These are phyloP conservation scores for Nitzschia sp. DNA, from an alignment of 108 stramenopile genomes.

Conservation along the genomic window DNA sequence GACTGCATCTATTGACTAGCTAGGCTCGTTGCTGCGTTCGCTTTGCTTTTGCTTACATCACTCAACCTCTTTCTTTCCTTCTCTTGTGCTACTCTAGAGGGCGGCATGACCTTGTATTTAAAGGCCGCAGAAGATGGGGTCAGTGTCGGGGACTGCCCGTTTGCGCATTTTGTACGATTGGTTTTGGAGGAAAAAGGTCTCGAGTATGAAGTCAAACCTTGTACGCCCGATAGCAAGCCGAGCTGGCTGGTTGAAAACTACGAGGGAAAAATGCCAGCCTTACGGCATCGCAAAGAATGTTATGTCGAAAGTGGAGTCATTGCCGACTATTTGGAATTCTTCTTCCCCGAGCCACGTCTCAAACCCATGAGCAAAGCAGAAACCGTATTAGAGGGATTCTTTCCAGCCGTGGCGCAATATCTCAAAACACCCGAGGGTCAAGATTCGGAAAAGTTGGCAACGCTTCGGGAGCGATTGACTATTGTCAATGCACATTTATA, in stretches of 20 bases:
- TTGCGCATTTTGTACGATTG: slow-evolving; percentile 81
- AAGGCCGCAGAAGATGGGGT: slow-evolving; percentile 76
- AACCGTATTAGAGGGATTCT: slow-evolving; percentile 64
- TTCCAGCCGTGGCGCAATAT: slow-evolving; percentile 82
- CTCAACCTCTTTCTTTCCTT: slow-evolving; percentile 1
- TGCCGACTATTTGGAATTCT: slow-evolving; percentile 84
- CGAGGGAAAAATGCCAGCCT: slow-evolving; percentile 79
- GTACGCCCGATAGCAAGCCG: slow-evolving; percentile 68
- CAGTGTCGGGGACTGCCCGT: slow-evolving; percentile 84
- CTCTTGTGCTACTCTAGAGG: slow-evolving; percentile 48
- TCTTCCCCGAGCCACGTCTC: slow-evolving; percentile 67
- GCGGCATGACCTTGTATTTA: slow-evolving; percentile 80
- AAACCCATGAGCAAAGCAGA: slow-evolving; percentile 30
- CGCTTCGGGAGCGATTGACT: slow-evolving; percentile 43
- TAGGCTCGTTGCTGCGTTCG: neutral
- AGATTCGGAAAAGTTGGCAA: slow-evolving; percentile 37
- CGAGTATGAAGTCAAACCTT: slow-evolving; percentile 68
- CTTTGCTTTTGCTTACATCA: neutral
- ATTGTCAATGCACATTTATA: slow-evolving; percentile 56
- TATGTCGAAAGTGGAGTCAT: slow-evolving; percentile 83
- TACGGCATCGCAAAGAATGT: slow-evolving; percentile 82
- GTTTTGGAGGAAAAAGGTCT: slow-evolving; percentile 79
- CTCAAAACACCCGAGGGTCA: slow-evolving; percentile 64
- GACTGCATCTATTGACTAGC: slow-evolving; percentile 18
- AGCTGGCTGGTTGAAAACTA: slow-evolving; percentile 80